phyloP scores from a whole-genome alignment of 345 rosid genomes.

The Acer campestre region DNA sequence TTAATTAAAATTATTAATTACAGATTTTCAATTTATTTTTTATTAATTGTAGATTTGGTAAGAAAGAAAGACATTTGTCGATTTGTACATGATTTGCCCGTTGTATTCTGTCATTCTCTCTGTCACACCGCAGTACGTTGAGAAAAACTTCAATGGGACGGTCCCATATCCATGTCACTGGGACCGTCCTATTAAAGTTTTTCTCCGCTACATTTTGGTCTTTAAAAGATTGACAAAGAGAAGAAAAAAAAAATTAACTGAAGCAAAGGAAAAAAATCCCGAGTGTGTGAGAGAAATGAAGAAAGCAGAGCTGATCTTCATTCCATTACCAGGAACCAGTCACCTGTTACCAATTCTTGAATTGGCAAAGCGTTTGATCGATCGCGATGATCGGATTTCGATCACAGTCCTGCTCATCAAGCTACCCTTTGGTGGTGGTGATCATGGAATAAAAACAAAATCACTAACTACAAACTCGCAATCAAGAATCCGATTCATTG shows the following conservation, averaged over 20 bases:
- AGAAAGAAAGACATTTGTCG: too few relatives aligned
- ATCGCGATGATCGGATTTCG: slow-evolving; percentile 34
- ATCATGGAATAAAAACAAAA: slow-evolving; percentile 6
- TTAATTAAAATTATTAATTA: too few relatives aligned
- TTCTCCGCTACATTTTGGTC: too few relatives aligned
- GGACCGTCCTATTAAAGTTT: too few relatives aligned
- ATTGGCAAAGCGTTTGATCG: slow-evolving; percentile 44
- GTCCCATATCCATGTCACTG: too few relatives aligned
- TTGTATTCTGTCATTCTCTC: too few relatives aligned
- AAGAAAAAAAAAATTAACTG: background rate
- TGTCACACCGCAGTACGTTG: too few relatives aligned
- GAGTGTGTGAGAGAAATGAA: slow-evolving; percentile 14
- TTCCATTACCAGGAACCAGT: slow-evolving; percentile 40
- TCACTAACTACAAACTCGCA: slow-evolving; percentile 14
- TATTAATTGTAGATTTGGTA: too few relatives aligned
- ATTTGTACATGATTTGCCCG: too few relatives aligned
- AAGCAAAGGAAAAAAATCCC: background rate
- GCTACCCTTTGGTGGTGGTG: background rate
- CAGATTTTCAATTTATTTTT: too few relatives aligned
- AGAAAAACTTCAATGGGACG: too few relatives aligned
- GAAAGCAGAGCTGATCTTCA: slow-evolving; percentile 36
- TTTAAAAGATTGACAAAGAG: too few relatives aligned
- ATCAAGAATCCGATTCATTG: slow-evolving; percentile 32
- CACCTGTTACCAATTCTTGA: slow-evolving; percentile 52
- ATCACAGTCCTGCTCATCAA: slow-evolving; percentile 34